Evolutionary conservation across 768 basidiomycete genomes (phyloP).

Genomic region (Podaxis sp.): DNA sequence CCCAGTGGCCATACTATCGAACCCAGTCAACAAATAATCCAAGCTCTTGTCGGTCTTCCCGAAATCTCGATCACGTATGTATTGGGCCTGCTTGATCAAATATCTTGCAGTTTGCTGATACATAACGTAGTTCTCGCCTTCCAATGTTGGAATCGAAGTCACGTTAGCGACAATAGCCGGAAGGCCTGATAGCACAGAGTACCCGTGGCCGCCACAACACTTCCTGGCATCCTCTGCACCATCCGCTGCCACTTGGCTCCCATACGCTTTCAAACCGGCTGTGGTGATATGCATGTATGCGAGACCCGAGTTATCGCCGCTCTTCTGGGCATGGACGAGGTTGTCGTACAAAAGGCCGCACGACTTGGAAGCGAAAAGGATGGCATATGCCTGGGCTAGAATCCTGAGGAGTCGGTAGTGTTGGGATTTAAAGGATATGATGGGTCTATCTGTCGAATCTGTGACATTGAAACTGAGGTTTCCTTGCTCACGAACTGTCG

Average conservation of each 20-base stretch:
- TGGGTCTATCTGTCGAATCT: slow-evolving; percentile 13
- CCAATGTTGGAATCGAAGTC: slow-evolving; percentile 20
- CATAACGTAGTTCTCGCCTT: slow-evolving; percentile 28
- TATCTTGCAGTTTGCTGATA: slow-evolving; percentile 27
- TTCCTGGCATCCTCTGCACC: slow-evolving; percentile 25
- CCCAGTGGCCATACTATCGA: background rate
- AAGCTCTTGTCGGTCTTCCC: background rate
- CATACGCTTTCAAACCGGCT: slow-evolving; percentile 23
- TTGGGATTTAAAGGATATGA: slow-evolving; percentile 24
- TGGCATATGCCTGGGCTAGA: slow-evolving; percentile 21
- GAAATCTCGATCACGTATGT: background rate
- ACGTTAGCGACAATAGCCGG: slow-evolving; percentile 19
- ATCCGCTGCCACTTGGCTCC: slow-evolving; percentile 21
- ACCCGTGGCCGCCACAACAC: slow-evolving; percentile 26
- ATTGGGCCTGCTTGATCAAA: slow-evolving; percentile 19
- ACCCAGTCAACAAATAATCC: background rate
- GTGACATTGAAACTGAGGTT: slow-evolving; percentile 18
- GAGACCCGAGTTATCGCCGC: slow-evolving; percentile 15
- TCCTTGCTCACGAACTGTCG: slow-evolving; percentile 25
- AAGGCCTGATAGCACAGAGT: slow-evolving; percentile 23
- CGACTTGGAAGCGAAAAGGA: slow-evolving; percentile 18
- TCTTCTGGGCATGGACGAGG: slow-evolving; percentile 9
- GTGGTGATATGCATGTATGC: slow-evolving; percentile 18
- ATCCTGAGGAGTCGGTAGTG: slow-evolving; percentile 20
- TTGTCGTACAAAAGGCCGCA: slow-evolving; percentile 17